Evolutionary conservation across 352 stramenopile species (phyloP).

Genomic region (Lagenidium sp.): DNA sequence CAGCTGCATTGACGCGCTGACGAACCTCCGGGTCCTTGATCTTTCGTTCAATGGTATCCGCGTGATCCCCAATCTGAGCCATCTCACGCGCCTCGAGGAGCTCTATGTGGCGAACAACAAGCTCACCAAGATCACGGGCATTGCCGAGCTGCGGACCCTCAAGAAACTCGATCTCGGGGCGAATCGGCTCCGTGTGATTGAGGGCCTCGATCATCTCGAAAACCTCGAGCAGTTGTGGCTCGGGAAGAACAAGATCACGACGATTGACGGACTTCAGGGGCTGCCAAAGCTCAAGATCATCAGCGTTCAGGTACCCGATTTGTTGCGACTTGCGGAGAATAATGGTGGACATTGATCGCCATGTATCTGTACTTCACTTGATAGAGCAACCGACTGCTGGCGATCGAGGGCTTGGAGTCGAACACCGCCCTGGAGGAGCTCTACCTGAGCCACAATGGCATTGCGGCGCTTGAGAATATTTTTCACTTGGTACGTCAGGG

Average conservation of each 20-base stretch:
- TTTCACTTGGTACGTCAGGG: conserved; percentile 46
- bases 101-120: conserved; percentile 98
- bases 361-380: not conserved
- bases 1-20: conserved; percentile 38
- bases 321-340: not conserved
- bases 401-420: conserved; percentile 85
- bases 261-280: conserved; percentile 78
- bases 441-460: conserved; percentile 97
- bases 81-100: conserved; percentile 84
- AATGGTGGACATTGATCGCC: not conserved
- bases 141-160: conserved; percentile 80
- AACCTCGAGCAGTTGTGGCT: conserved; percentile 96
- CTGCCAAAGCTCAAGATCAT: conserved; percentile 87
- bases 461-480: conserved; percentile 80
- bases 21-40: conserved; percentile 85
- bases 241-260: conserved; percentile 97
- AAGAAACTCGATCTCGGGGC: conserved; percentile 95
- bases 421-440: conserved; percentile 92
- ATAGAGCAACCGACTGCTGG: conserved; percentile 95
- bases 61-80: conserved; percentile 71
- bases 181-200: conserved; percentile 93
- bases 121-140: conserved; percentile 91
- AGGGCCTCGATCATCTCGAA: conserved; percentile 84
- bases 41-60: conserved; percentile 97
- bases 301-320: conserved; percentile 45